Conservation (phyloP, 202 grass and related monocot genomes). For the Saccharum hybrid region DNA sequence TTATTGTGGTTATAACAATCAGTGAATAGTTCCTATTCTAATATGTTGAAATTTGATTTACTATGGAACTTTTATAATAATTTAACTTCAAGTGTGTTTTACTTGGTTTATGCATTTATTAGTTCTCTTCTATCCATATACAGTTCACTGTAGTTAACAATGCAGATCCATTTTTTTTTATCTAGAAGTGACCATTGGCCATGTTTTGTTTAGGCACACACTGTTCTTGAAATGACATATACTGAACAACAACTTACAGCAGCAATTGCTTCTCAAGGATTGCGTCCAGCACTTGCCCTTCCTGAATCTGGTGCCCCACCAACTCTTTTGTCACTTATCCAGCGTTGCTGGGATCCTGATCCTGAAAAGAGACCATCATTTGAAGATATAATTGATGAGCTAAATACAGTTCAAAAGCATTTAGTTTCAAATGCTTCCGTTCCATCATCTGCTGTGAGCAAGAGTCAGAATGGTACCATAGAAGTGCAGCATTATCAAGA, state of each 20-base stretch:
- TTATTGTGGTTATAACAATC: constrained; percentile 4
- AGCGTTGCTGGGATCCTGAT: constrained; percentile 77
- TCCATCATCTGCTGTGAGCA: constrained; percentile 34
- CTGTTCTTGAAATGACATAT: constrained; percentile 97
- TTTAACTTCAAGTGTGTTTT: background rate
- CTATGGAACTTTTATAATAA: constrained; percentile 4
- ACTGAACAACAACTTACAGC: constrained; percentile 92
- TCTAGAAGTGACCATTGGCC: constrained; percentile 13
- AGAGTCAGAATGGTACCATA: constrained; percentile 51
- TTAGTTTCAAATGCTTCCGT: constrained; percentile 42
- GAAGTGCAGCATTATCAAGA: constrained; percentile 65
- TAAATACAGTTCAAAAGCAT: constrained; percentile 56
- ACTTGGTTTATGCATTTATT: background rate
- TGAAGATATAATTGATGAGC: constrained; percentile 64
- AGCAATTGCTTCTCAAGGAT: constrained; percentile 78
- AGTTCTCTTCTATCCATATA: background rate
- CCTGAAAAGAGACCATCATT: constrained; percentile 82
- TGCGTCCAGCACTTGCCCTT: constrained; percentile 74
- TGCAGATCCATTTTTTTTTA: background rate
- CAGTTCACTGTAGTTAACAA: constrained; percentile 19
- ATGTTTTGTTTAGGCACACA: constrained; percentile 81
- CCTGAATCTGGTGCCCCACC: constrained; percentile 66
- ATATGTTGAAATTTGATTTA: constrained; percentile 8
- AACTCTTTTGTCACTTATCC: constrained; percentile 74
- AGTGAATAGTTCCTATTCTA: constrained; percentile 29